Evolutionary conservation across 805 yeast genomes (phyloP), one percentile per base, ranked within the genome.

Genomic region (Candida silvatica): DNA sequence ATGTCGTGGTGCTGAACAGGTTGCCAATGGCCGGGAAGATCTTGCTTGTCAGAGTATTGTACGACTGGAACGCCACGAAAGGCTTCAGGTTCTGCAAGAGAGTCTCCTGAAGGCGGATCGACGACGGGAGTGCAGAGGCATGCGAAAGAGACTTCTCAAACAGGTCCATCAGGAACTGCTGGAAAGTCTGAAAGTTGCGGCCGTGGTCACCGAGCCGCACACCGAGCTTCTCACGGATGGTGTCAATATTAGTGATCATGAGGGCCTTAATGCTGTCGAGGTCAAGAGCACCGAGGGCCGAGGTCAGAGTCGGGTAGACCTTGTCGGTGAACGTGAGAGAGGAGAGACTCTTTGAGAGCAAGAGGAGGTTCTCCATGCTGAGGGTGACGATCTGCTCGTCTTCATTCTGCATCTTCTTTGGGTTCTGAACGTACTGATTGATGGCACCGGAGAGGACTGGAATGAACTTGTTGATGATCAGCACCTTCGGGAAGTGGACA

Each of bases 1-100:
- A 75, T 0, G 88, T 84, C 1, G 98, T 92, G 30, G 85, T 80
- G 26, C 86, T 72, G 58, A 90, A 92, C 6, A 85, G 69, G 30
- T 67, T 69, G 30, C 85, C 71, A 14, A 86, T 63, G 30, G 75
- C 59, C 2, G 95, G 94, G 52, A 83, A 74, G n/a, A 87, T 61
- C 22, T 74, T 72, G 45, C 76, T 79, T 45, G 90, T 86, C 37
- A 87, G 67, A 15, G 77, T 71, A 8, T 86, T 54, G 48, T 46
- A 64, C 43, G 33, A 56, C 54, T 45, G 66, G 44, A 39, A 72
- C 41, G 40, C 54, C 42, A 43, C 53, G 43, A 53, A 38, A 41
- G 47, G 20, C 14, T 47, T 35, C 18, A 63, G 33, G 33, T 51
- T 50, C 12, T 37, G 25, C 25, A 64, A 46, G 17, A 59, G 42